A percentile compares a stretch with the other conserved stretches of the same genome.
Conservation (phyloP, 805 yeast genomes). For the Komagataella ulmi region DNA sequence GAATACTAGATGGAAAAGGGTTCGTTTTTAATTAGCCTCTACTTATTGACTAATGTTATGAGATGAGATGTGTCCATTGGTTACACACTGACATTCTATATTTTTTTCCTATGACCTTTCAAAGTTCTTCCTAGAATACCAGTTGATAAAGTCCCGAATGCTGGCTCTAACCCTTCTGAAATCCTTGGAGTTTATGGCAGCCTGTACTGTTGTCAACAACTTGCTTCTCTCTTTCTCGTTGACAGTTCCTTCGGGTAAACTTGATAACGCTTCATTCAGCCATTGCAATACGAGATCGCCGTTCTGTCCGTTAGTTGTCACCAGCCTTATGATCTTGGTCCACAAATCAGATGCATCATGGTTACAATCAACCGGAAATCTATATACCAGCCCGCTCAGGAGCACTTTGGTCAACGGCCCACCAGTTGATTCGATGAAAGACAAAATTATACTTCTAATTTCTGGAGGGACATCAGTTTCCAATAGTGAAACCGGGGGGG, state of each 20-base stretch:
- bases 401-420: constrained; percentile 37
- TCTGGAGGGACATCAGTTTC: constrained; percentile 35
- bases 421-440: constrained; percentile 41
- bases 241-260: constrained; percentile 51
- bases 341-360: constrained; percentile 67
- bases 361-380: constrained; percentile 56
- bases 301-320: constrained; percentile 27
- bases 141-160: constrained; percentile 63
- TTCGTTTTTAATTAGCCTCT: background rate
- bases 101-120: constrained; percentile 2
- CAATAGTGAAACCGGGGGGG: constrained; percentile 66
- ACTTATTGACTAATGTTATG: background rate
- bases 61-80: background rate
- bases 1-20: background rate
- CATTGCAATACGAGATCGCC: constrained; percentile 34
- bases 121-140: constrained; percentile 74
- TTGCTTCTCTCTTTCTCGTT: constrained; percentile 56
- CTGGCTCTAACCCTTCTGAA: constrained; percentile 60
- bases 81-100: background rate
- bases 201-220: constrained; percentile 40
- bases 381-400: constrained; percentile 54
- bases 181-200: constrained; percentile 55
- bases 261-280: constrained; percentile 41
- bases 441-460: constrained; percentile 34
- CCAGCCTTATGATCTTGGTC: constrained; percentile 43